Conservation (phyloP, 768 basidiomycete genomes). For the Tylopilus vinaceipallidus region DNA sequence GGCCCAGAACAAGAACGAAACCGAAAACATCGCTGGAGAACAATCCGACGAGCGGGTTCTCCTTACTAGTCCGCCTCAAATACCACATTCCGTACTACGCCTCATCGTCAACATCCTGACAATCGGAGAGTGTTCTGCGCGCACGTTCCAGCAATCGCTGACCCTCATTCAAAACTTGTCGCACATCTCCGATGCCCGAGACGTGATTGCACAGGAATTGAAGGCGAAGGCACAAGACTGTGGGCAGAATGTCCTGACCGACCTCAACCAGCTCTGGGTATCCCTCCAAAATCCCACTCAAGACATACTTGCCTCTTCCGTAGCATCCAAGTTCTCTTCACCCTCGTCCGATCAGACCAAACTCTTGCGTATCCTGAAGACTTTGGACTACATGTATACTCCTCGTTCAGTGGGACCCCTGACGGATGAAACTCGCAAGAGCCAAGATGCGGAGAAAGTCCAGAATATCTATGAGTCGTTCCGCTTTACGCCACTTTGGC, state of each 20-base stretch:
- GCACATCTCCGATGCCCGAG: slow-evolving; percentile 81
- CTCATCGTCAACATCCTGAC: slow-evolving; percentile 96
- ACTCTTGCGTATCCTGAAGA: slow-evolving; percentile 90
- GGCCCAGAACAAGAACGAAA: slow-evolving; percentile 26
- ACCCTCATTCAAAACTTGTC: slow-evolving; percentile 92
- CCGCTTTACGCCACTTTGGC: slow-evolving; percentile 87
- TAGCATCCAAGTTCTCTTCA: slow-evolving; percentile 88
- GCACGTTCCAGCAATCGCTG: slow-evolving; percentile 94
- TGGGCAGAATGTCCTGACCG: slow-evolving; percentile 67
- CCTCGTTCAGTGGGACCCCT: slow-evolving; percentile 47
- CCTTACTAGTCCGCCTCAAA: slow-evolving; percentile 73
- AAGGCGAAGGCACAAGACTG: slow-evolving; percentile 84
- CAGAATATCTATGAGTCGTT: slow-evolving; percentile 89
- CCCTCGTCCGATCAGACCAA: slow-evolving; percentile 97
- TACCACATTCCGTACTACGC: slow-evolving; percentile 81
- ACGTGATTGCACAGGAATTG: slow-evolving; percentile 87
- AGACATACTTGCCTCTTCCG: slow-evolving; percentile 59
- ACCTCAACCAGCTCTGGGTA: slow-evolving; percentile 72
- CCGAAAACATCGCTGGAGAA: slow-evolving; percentile 14
- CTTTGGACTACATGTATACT: slow-evolving; percentile 95
- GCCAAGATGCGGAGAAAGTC: slow-evolving; percentile 74
- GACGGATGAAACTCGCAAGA: slow-evolving; percentile 36
- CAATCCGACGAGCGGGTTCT: slow-evolving; percentile 44
- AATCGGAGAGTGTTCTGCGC: slow-evolving; percentile 92
- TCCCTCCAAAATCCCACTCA: slow-evolving; percentile 57